These are phyloP conservation scores for Coprinopsis marcescibilis DNA, from an alignment of 768 basidiomycete genomes.

Conservation along the genomic window DNA sequence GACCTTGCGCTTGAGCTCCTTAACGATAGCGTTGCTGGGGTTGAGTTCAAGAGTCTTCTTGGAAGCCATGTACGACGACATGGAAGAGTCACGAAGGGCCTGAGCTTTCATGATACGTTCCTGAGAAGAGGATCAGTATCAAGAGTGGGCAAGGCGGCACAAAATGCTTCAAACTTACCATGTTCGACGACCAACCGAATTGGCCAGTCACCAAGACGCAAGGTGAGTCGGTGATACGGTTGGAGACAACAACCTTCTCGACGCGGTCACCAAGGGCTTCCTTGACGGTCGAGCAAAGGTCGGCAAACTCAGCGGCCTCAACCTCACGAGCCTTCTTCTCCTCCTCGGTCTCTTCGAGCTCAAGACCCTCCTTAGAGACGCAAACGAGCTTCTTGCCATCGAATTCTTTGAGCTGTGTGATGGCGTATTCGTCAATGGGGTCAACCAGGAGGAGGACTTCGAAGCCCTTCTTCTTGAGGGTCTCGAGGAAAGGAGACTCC, in stretches of 20 bases:
- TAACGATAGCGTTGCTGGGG: constrained; percentile 86
- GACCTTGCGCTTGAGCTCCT: constrained; percentile 94
- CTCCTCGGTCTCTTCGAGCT: constrained; percentile 98
- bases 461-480: constrained; percentile 99
- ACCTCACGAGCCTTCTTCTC: constrained; percentile 91
- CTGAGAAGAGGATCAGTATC: no score
- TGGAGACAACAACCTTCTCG: constrained; percentile 97
- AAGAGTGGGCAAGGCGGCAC: no score
- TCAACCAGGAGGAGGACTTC: constrained; percentile 97
- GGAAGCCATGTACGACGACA: constrained; percentile 99
- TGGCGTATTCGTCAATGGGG: constrained; percentile 98
- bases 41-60: constrained; percentile 99
- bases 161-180: no score
- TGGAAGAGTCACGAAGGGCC: constrained; percentile 90
- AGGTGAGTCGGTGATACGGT: constrained; percentile 95
- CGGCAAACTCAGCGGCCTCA: constrained; percentile 75
- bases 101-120: constrained; percentile 99
- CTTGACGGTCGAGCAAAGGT: constrained; percentile 93
- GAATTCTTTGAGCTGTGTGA: constrained; percentile 98
- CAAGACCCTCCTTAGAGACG: constrained; percentile 98
- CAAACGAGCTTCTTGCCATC: constrained; percentile 96
- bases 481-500: constrained; percentile 98
- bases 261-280: constrained; percentile 99
- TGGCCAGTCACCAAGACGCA: constrained; percentile 98
- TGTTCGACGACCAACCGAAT: constrained; percentile 99